These are phyloP conservation scores for Podaxis sp. DNA, from an alignment of 768 basidiomycete species.

Conservation along the genomic window DNA sequence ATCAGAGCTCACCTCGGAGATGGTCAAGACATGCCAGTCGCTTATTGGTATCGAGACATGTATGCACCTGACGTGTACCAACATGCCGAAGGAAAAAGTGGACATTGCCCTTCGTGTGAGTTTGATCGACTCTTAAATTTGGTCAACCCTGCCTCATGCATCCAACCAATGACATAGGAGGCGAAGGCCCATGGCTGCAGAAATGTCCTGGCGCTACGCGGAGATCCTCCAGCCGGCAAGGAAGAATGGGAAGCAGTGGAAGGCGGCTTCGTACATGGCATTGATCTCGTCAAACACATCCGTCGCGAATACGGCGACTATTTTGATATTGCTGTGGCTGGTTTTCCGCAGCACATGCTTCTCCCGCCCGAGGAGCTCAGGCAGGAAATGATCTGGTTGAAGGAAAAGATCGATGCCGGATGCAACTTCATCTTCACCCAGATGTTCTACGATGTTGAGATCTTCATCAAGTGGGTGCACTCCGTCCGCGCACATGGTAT, in stretches of 20 bases:
- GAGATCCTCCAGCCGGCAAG: constrained; percentile 86
- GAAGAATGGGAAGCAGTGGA: constrained; percentile 92
- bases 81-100: constrained; percentile 96
- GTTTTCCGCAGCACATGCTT: constrained; percentile 81
- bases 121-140: constrained; percentile 13
- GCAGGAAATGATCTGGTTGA: constrained; percentile 79
- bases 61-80: constrained; percentile 98
- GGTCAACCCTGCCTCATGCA: neutral
- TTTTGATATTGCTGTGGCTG: constrained; percentile 93
- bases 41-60: constrained; percentile 94
- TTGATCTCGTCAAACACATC: constrained; percentile 90
- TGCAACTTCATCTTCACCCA: constrained; percentile 95
- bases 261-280: constrained; percentile 84
- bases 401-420: constrained; percentile 89
- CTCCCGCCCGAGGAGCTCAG: constrained; percentile 71
- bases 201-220: constrained; percentile 90
- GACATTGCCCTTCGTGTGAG: constrained; percentile 84
- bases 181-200: constrained; percentile 87
- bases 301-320: constrained; percentile 80
- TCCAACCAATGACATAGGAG: constrained; percentile 47
- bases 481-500: constrained; percentile 81
- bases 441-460: constrained; percentile 93
- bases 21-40: constrained; percentile 92
- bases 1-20: constrained; percentile 88
- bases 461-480: constrained; percentile 92